Base-by-base conservation (phyloP, 805 yeast species). In the Saturnispora galanensis region DNA sequence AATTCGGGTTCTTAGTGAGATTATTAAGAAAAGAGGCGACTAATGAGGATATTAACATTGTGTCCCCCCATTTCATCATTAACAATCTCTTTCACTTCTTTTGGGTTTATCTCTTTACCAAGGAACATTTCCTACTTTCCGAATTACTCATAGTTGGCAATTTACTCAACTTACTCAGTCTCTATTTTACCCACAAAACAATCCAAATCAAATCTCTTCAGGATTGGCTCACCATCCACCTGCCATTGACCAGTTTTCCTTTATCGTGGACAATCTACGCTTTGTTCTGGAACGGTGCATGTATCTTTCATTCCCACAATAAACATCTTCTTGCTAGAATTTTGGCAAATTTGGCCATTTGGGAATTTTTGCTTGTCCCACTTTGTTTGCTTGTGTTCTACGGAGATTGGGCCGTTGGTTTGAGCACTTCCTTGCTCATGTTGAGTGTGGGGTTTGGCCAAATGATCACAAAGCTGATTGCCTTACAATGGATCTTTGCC, bases 401-500 rank as follows among this genome's bases (percentile, higher is more conserved):
- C 58, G 76, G 76, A 48, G 95, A 85, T 64, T 85, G 82, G 76
- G 78, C 81, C 4, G 62, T 79, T 44, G 89, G 86, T 10, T 60
- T 82, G 38, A 63, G 79, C 39, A 68, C 79, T 11, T 63, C 81
- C 29, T 68, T 75, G 53, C 64, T 85, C 54, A 66, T 72, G 49
- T 70, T 82, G 46, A 89, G 84, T 31, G 59, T 85, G 38, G 90
- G 80, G 4, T 66, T 82, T 38, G 81, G 81, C 44, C 95, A 85
- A 63, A 58, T 85, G 44, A 69, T 78, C 56, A 74, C 78, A 39
- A 81, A 75, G 63, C 66, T 77, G 32, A 71, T 85, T 64, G 90
- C 90, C 2, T 69, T 85, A 52, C 95, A 85, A 66, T 85, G 95
- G 95, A 75, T 82, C 51, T 85, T 85, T 66, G 94, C 88, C 3